Conservation (phyloP, 148 eudicot species). For the Arbutus unedo region DNA sequence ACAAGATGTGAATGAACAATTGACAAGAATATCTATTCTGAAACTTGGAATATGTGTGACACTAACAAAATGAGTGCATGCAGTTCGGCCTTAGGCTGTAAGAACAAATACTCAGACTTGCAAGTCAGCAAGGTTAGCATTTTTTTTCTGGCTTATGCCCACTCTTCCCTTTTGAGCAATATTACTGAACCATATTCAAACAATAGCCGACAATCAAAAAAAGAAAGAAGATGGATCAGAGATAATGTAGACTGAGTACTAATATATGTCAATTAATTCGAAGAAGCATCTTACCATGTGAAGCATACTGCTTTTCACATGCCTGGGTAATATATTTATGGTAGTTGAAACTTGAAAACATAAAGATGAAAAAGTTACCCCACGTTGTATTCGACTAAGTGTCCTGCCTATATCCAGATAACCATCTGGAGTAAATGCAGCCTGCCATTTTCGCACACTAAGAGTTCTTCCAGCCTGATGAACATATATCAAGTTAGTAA, state of each 20-base stretch:
- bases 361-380: constrained; percentile 55
- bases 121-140: neutral
- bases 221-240: neutral
- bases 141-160: neutral
- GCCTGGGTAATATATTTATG: neutral
- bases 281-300: neutral
- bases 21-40: neutral
- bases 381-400: constrained; percentile 79
- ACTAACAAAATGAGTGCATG: constrained; percentile 2
- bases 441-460: constrained; percentile 83
- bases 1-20: neutral
- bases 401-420: constrained; percentile 86
- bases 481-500: constrained; percentile 9
- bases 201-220: neutral
- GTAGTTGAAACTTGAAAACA: neutral
- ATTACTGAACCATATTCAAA: neutral
- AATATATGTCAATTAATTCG: neutral
- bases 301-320: neutral
- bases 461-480: constrained; percentile 82
- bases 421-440: constrained; percentile 86
- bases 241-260: neutral
- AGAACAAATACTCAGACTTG: neutral
- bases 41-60: neutral
- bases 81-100: neutral
- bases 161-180: neutral